Percentiles rank a stretch among this genome's conserved stretches.
These are phyloP conservation scores for Priceomyces castillae DNA, from an alignment of 805 yeast species.

Conservation along the genomic window DNA sequence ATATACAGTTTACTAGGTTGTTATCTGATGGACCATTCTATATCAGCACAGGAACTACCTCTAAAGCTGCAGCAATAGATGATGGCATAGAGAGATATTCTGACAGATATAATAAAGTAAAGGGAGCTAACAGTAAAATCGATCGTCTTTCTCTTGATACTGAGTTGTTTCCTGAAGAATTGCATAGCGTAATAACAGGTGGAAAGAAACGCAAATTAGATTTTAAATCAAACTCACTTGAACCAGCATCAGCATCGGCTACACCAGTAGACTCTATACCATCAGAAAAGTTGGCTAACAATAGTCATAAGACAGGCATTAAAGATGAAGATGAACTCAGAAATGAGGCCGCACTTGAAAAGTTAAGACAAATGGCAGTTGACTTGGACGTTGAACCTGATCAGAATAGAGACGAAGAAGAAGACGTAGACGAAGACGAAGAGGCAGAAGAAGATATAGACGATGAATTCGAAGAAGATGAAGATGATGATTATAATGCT, in stretches of 20 bases:
- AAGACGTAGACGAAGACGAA: conserved; percentile 35
- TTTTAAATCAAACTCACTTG: not conserved
- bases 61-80: conserved; percentile 13
- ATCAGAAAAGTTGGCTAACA: conserved; percentile 1
- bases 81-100: conserved; percentile 83
- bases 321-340: conserved; percentile 30
- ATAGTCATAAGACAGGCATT: not conserved
- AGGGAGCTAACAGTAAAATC: conserved; percentile 66
- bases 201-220: conserved; percentile 40
- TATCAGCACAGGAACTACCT: conserved; percentile 47
- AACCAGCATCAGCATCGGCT: not conserved
- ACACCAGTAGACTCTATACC: not conserved
- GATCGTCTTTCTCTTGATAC: conserved; percentile 75
- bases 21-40: conserved; percentile 66
- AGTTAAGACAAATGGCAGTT: conserved; percentile 44
- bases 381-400: conserved; percentile 42
- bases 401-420: conserved; percentile 20
- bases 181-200: conserved; percentile 68
- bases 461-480: conserved; percentile 70
- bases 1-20: conserved; percentile 50
- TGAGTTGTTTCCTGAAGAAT: conserved; percentile 74
- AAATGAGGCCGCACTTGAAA: conserved; percentile 39
- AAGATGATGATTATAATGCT: conserved; percentile 77
- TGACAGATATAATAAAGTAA: conserved; percentile 70
- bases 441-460: conserved; percentile 56